Evolutionary conservation across 345 rosid genomes (phyloP), one percentile per base, ranked within the genome.

Genomic region (Euphorbia pulcherrima): DNA sequence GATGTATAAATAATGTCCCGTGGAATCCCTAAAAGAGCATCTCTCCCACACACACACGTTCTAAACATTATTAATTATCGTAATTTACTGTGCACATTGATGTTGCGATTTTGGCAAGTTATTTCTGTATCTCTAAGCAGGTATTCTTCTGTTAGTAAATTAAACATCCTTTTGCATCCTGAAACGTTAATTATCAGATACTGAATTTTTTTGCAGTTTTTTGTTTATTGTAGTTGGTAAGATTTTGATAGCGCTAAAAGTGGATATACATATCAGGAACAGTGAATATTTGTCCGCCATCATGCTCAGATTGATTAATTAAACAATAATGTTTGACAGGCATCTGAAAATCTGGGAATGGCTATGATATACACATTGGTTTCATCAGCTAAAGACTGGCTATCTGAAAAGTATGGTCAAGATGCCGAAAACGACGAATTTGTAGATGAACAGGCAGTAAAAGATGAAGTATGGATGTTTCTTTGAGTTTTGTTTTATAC

Each of bases 341-440:
- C 96, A 59, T 72, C 85, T 62, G 97, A 94, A 78, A 94, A 89
- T 73, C 96, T 94, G 74, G 97, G 99, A 60, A 94, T 91, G 99
- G 90, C 97, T 40, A 94, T 95, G 97, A 68, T 91, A 46, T 94
- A 94, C 83, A 89, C 99, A 56, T 75, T 92, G 74, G 88, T 90
- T 64, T 69, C 92, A 71, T 91, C 93, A 66, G 96, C 97, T 68
- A 83, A 91, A 76, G 99, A 92, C 61, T 94, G 99, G 97, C 72
- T 94, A 55, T 80, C 89, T 68, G 99, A 94, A 79, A 73, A 71
- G 73, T 94, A 84, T 79, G 76, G 93, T 68, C 84, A 83, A 81
- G 87, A 82, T 27, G 77, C 80, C 68, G 79, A 37, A 64, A 68
- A 60, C 67, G 91, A 81, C 48, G 28, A 69, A 41, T 71, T 65